phyloP scores from a whole-genome alignment of 2,329 filamentous ascomycete genomes.

The Diaporthe sp. region DNA sequence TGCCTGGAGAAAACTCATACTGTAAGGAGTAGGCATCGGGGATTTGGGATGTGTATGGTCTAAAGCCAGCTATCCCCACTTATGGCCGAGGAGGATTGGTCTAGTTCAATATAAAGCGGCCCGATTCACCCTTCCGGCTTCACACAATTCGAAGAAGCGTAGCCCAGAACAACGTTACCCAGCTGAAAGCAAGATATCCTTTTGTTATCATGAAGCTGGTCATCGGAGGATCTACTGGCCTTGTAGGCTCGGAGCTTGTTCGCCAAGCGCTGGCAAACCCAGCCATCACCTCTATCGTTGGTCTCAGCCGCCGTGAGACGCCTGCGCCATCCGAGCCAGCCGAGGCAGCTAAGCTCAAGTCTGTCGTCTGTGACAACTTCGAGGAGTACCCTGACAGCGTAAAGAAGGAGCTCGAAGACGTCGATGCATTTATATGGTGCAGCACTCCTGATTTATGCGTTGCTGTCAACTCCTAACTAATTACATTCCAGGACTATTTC shows the following conservation, averaged over 20 bases:
- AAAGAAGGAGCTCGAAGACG: conserved; percentile 51
- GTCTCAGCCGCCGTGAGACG: conserved; percentile 51
- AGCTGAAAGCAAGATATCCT: too few species aligned
- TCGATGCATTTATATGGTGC: conserved; percentile 56
- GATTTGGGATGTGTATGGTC: too few species aligned
- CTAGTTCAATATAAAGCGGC: too few species aligned
- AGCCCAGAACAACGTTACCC: too few species aligned
- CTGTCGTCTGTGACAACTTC: conserved; percentile 53
- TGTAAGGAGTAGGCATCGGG: too few species aligned
- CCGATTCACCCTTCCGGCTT: too few species aligned
- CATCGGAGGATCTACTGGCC: conserved; percentile 54
- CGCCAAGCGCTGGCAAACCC: conserved; percentile 52
- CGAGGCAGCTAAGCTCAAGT: conserved; percentile 49
- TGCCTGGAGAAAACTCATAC: too few species aligned
- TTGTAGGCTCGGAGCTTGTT: conserved; percentile 54
- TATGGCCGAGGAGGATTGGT: too few species aligned
- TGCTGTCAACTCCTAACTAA: not conserved
- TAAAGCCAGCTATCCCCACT: too few species aligned
- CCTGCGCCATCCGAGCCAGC: conserved; percentile 23
- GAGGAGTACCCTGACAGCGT: conserved; percentile 51
- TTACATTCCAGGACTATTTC: conserved; percentile 40
- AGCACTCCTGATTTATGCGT: not conserved
- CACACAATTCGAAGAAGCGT: too few species aligned
- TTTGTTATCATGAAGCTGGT: conserved; percentile 55
- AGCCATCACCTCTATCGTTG: conserved; percentile 52